Percentiles rank a stretch among this genome's conserved stretches.
Evolutionary conservation across 441 rosid genomes (phyloP).

Genomic region (Bruguiera hainesii): DNA sequence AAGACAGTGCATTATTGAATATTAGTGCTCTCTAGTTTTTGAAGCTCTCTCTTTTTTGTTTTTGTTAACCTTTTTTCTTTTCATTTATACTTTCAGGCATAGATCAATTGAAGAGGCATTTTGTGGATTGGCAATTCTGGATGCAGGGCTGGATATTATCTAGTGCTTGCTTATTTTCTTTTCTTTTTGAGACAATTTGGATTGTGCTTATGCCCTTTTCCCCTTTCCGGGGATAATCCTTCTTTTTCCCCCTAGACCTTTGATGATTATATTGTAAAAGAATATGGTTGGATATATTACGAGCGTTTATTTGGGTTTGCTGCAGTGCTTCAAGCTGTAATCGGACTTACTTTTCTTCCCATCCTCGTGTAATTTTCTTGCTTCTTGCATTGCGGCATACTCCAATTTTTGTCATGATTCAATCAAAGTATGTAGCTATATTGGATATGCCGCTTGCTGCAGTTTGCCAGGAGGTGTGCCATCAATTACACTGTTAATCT

Average conservation of each 20-base stretch:
- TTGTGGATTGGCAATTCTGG: slow-evolving; percentile 5
- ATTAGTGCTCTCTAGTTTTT: background rate
- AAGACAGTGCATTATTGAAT: background rate
- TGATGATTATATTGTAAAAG: background rate
- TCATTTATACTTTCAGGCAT: background rate
- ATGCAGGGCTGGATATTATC: slow-evolving; percentile 7
- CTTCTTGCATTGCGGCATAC: too few relatives aligned
- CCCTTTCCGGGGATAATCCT: background rate
- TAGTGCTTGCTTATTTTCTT: background rate
- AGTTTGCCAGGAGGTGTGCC: too few relatives aligned
- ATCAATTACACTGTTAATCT: too few relatives aligned
- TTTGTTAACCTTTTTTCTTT: background rate
- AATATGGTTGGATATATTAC: background rate
- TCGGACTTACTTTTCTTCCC: background rate
- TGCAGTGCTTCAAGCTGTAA: background rate
- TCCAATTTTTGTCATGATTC: too few relatives aligned
- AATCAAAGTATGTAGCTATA: too few relatives aligned
- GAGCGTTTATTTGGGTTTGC: background rate
- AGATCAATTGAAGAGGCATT: background rate
- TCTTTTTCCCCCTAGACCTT: background rate
- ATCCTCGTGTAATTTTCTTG: background rate
- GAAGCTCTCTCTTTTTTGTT: background rate
- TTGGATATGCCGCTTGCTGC: too few relatives aligned
- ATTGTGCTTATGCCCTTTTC: background rate
- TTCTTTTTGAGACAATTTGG: background rate